Evolutionary conservation across 164 flowering plant genomes (phyloP), one percentile per base, ranked within the genome.

Genomic region (Saururus chinensis): DNA sequence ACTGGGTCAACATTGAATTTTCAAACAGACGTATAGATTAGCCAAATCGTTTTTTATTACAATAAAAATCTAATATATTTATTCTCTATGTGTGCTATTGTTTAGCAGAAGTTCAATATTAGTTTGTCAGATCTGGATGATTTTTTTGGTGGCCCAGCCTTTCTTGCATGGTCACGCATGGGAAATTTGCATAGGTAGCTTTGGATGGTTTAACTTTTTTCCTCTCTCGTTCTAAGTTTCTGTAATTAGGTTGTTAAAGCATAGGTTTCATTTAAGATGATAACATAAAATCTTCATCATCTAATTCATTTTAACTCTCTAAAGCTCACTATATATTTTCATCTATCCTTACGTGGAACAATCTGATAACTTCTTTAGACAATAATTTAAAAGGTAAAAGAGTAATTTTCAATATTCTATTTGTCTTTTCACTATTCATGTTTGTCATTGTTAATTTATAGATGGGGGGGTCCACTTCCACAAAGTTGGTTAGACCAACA

Each of bases 121-220:
- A 83, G 82, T 67, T 65, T 54, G 21, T 73, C 78, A 51, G 86
- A 87, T 62, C 70, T 87, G 76, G 71, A 72, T 70, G 84, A 79
- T 71, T 87, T 87, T 71, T 87, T 85, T 67, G 95, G 90, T 59
- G 91, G 89, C 16, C 91, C 89, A 14, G 91, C 86, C 24, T 87
- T 87, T 74, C 87, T 87, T 65, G 87, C 95, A 49, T 87, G 95
- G 91, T 81, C 89, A 57, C 84, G 95, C 9, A 87, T 87, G 95
- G 89, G 76, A 68, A 85, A 87, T 71, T 73, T 87, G 64, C 95
- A 85, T 62, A 71, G 87, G 95, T 85, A 61, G 82, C 52, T 17
- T 30, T 40, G 17, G 16, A 40, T 23, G 21, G 41, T 60, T 19
- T 40, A 7, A 21, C 12, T 9, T 60, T 42, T 10, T 30, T 30